Conservation (phyloP, 345 rosid species). For the Eucalyptus paniculata region DNA sequence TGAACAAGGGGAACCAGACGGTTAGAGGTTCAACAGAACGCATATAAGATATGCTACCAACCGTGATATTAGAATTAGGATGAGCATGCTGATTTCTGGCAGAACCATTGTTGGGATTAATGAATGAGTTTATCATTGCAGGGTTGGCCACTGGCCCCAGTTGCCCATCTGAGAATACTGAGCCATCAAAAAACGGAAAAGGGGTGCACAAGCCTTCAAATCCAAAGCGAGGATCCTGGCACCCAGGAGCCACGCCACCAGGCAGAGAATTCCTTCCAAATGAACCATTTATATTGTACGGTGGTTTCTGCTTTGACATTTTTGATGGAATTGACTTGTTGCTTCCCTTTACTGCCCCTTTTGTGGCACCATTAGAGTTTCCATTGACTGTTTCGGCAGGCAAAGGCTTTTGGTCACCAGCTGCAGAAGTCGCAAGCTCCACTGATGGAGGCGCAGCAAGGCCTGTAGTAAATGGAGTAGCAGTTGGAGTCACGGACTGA, state of each 20-base stretch:
- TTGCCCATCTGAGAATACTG: slow-evolving; percentile 46
- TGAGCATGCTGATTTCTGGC: slow-evolving; percentile 52
- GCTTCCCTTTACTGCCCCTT: slow-evolving; percentile 37
- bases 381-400: slow-evolving; percentile 40
- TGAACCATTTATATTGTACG: slow-evolving; percentile 24
- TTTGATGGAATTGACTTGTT: slow-evolving; percentile 44
- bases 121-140: slow-evolving; percentile 31
- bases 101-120: slow-evolving; percentile 34
- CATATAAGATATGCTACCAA: neutral
- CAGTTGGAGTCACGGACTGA: slow-evolving; percentile 38
- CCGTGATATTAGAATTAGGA: slow-evolving; percentile 50
- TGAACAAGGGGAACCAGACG: neutral
- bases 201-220: slow-evolving; percentile 44
- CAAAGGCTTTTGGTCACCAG: slow-evolving; percentile 47
- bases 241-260: slow-evolving; percentile 38
- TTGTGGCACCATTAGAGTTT: slow-evolving; percentile 28
- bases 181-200: slow-evolving; percentile 36
- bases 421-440: slow-evolving; percentile 38
- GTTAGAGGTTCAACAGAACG: neutral
- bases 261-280: slow-evolving; percentile 44
- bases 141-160: slow-evolving; percentile 24
- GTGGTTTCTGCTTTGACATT: slow-evolving; percentile 31
- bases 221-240: slow-evolving; percentile 52
- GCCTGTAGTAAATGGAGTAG: slow-evolving; percentile 36
- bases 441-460: slow-evolving; percentile 34